Base-by-base conservation (phyloP, 2,329 filamentous ascomycete genomes). In the Mollisia scopiformis region DNA sequence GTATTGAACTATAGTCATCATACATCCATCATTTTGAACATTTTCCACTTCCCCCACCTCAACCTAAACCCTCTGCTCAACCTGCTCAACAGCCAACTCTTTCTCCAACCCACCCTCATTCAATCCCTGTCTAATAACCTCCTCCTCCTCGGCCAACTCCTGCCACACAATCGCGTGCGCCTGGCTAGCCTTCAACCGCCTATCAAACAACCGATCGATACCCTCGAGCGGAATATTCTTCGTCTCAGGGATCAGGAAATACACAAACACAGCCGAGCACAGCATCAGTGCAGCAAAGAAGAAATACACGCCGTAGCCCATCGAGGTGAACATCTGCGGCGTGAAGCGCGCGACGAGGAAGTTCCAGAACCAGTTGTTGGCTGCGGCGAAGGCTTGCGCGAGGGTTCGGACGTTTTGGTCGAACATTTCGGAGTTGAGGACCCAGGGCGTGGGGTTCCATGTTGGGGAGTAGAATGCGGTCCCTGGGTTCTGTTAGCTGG, bases 381-480 rank as follows among this genome's bases (percentile, higher is more conserved):
- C 85, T 0, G 88, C 85, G 0, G 90, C 90, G 37, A 82, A 88
- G 10, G 90, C 89, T 71, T 92, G 89, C 1, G 88, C 89, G 0
- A 93, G 80, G 0, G 86, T 85, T 55, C 88, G 82, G 16, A 86
- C 85, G 75, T 88, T 88, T 65, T 86, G 84, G 68, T 89, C 84
- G 74, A 92, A 92, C 80, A 93, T 92, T 74, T 93, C 89, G 0
- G 82, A 82, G 78, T 91, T 91, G 70, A 90, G 77, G 23, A 93
- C 88, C 90, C 90, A 93, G 0, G 89, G 89, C 0, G 87, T 90
- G 1, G 88, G 88, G 71, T 90, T 90, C 88, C 88, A 91, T 0
- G 84, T 83, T 0, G 84, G 88, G 0, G 87, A 90, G 76, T 92
- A 93, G 73, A 88, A 87, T 0, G 82, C 84, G 54, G 39, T 43